A percentile compares a stretch with the other conserved stretches of the same genome.
phyloP scores from a whole-genome alignment of 441 rosid species.

The Manihot esculenta region DNA sequence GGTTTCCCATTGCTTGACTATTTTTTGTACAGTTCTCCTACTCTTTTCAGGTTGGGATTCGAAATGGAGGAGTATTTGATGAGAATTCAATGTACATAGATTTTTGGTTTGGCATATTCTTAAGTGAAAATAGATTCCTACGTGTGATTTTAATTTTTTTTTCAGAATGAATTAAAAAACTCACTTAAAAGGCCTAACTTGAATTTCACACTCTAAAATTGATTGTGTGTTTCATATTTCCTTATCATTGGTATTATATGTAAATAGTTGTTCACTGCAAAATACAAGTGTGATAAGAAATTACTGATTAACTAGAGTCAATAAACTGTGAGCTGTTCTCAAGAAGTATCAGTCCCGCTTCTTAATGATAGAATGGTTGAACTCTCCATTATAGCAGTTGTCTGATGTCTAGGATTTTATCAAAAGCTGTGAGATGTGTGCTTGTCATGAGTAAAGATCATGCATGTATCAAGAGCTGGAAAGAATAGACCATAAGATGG shows the following conservation, averaged over 20 bases:
- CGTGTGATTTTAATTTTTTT: not conserved
- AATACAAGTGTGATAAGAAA: too few species aligned
- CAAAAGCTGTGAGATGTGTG: too few species aligned
- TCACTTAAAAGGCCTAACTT: not conserved
- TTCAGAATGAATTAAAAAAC: not conserved
- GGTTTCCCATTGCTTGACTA: slow-evolving; percentile 44
- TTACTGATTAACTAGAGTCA: too few species aligned
- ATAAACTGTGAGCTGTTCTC: not conserved
- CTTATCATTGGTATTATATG: not conserved
- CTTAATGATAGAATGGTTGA: not conserved
- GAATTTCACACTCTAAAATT: not conserved
- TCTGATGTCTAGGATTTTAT: too few species aligned
- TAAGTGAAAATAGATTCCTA: not conserved
- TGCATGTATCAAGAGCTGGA: not conserved
- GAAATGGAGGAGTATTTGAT: not conserved
- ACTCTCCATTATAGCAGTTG: not conserved
- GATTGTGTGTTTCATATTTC: not conserved
- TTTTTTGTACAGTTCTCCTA: not conserved
- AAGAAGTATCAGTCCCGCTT: not conserved
- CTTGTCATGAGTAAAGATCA: not conserved
- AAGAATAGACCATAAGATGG: not conserved
- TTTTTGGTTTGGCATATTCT: too few species aligned
- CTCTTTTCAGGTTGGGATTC: not conserved
- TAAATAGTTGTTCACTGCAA: too few species aligned
- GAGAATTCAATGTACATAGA: not conserved